Conservation (phyloP, 441 rosid species). For the Gossypium trilobum region DNA sequence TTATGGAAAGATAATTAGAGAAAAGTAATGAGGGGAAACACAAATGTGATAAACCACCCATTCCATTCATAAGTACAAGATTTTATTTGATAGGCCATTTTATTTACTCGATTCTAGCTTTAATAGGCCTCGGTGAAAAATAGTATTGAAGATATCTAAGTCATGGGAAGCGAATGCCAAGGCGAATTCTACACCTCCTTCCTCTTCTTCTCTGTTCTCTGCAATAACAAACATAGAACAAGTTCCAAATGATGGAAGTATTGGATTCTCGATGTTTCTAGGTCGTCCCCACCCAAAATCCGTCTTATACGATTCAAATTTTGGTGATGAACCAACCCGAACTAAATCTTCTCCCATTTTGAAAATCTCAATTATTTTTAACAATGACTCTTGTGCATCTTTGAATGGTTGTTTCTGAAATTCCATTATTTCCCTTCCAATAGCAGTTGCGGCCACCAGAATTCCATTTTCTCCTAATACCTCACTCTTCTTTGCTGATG, state of each 20-base stretch:
- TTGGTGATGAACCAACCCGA: constrained; percentile 17
- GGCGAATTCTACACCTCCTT: constrained; percentile 32
- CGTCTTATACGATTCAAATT: constrained; percentile 20
- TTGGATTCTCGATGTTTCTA: constrained; percentile 19
- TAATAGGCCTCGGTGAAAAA: background rate
- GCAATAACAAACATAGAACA: background rate
- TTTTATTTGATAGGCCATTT: too few relatives aligned
- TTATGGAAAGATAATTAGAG: too few relatives aligned
- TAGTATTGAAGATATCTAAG: background rate
- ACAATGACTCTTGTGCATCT: background rate
- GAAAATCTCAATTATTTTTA: background rate
- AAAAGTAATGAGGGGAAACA: too few relatives aligned
- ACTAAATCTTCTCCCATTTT: background rate
- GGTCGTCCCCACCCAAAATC: constrained; percentile 45
- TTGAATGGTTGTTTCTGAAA: background rate
- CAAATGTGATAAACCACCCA: too few relatives aligned
- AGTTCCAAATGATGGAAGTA: constrained; percentile 9
- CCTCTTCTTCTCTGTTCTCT: constrained; percentile 17
- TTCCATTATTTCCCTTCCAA: background rate
- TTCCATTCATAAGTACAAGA: too few relatives aligned
- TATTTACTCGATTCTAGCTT: background rate
- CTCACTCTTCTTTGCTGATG: background rate
- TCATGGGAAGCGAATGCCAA: constrained; percentile 14
- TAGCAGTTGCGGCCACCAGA: background rate
- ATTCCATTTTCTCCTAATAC: background rate